phyloP scores from a whole-genome alignment of 2,329 filamentous ascomycete genomes.

The Pseudofabraea citricarpa region DNA sequence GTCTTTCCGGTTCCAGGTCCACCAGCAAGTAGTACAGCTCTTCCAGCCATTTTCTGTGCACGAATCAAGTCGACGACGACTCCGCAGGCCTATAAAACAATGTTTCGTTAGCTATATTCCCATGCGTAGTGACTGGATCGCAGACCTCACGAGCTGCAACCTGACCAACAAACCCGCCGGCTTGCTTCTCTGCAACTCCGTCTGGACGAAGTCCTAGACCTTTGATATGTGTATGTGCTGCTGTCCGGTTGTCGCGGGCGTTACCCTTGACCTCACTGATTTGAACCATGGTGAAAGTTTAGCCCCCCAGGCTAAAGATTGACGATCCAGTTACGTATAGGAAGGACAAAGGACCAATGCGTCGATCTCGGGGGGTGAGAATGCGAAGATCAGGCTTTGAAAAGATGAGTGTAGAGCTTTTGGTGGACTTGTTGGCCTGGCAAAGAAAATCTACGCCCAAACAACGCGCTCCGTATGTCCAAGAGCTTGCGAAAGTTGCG shows the following conservation, averaged over 20 bases:
- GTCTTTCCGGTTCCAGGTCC: conserved; percentile 97
- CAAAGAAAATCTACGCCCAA: too few relatives aligned
- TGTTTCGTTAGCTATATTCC: conserved; percentile 61
- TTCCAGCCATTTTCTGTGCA: conserved; percentile 95
- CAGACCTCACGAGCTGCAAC: conserved; percentile 78
- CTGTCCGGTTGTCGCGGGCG: conserved; percentile 91
- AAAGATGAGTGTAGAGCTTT: too few relatives aligned
- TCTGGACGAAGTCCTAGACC: conserved; percentile 82
- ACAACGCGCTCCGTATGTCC: too few relatives aligned
- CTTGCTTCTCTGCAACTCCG: conserved; percentile 76
- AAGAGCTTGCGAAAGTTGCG: too few relatives aligned
- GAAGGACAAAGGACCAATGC: neutral
- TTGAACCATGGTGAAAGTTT: conserved; percentile 76
- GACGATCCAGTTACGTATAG: neutral
- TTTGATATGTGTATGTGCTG: conserved; percentile 96
- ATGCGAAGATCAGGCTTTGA: too few relatives aligned
- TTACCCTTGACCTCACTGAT: conserved; percentile 94
- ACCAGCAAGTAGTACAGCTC: conserved; percentile 87
- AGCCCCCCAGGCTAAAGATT: neutral
- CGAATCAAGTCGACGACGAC: conserved; percentile 94
- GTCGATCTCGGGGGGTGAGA: too few relatives aligned
- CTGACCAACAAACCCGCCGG: conserved; percentile 87
- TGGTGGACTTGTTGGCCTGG: too few relatives aligned
- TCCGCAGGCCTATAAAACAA: conserved; percentile 88
- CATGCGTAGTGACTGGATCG: conserved; percentile 50